Evolutionary conservation across 2,329 filamentous ascomycete species (phyloP), one percentile per base, ranked within the genome.

Genomic region (Trichoderma sp.): DNA sequence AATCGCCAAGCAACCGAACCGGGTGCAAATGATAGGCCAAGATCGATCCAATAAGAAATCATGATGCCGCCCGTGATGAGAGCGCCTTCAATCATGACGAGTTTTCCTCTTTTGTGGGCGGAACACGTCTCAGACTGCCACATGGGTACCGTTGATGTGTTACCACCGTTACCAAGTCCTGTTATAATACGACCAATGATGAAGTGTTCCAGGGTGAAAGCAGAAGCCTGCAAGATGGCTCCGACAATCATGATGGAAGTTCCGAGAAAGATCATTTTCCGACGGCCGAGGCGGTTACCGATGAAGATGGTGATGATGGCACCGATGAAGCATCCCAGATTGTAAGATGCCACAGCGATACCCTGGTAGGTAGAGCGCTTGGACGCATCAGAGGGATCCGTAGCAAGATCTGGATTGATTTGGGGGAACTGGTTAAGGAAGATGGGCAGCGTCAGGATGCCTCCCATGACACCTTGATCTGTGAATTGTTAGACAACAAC

Each of bases 401-500:
- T 70, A 0, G 71, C 70, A n/a, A 74, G 75, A 3, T 73, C 84
- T 5, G 84, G 79, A 24, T 85, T 80, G 74, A 73, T 82, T 5
- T 85, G 86, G 49, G 87, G 79, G 78, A 91, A 90, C 74, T 85
- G 87, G 1, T 75, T 70, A 21, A 89, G 81, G 76, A 90, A 90
- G 73, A 87, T 80, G 33, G 81, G 80, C 11, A 94, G 85, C 3
- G 91, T 92, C 68, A 95, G 82, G 72, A 95, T 88, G 68, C 89
- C 89, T 57, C 90, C 91, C 85, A 92, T 93, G 11, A 93, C 90
- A 76, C 91, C 89, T 79, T 92, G 90, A 77, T 93, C 91, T 89
- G 85, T 14, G n/a, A 24, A n/a, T 11, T 62, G 47, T 67, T 35
- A 59, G 56, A 16, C 7, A 21, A 27, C 13, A 24, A 1, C 11